Base-by-base conservation (phyloP, 495 filamentous ascomycete genomes). In the Daldinia grandis region DNA sequence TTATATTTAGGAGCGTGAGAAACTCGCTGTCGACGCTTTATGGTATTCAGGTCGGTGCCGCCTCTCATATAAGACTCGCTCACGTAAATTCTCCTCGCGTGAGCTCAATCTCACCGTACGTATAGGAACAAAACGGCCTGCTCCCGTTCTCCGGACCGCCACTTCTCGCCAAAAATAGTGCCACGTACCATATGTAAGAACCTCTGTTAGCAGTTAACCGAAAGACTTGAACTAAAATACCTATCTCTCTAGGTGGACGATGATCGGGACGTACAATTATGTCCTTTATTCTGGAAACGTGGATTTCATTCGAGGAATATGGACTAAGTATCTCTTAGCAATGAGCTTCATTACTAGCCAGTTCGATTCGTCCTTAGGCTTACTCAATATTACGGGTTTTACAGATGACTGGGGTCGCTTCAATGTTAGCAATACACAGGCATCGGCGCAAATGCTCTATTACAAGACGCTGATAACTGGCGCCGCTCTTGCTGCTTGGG, bases 201-300 rank as follows among this genome's bases (percentile, higher is more conserved):
- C 5, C 19, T 9, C 37, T 42, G 8, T 12, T 9, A 10, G 14
- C 9, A 9, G n/a, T 55, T n/a, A 17, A 14, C 15, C 38, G 3
- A 4, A 57, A 5, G 1, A 15, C n/a, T 12, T 30, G 24, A 0
- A 42, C 37, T 67, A 47, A 71, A 25, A 35, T 5, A 8, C n/a
- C 62, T 4, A n/a, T 37, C 4, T 63, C 17, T 33, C 47, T 58
- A 77, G 77, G 77, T 79, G 77, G 82, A 82, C 84, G 4, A 84
- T 90, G 81, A 85, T 89, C 42, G 87, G 88, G 19, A 88, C 85
- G 10, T 88, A 87, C 71, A 88, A 89, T 58, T 90, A 89, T 66
- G 76, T 87, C 51, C 80, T 90, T 10, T 88, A 81, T 68, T 88
- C 86, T 5, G 82, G 85, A 42, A 85, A 89, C 60, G 81, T 80